Evolutionary conservation across 805 yeast species (phyloP).

Genomic region (Candida adriatica): DNA sequence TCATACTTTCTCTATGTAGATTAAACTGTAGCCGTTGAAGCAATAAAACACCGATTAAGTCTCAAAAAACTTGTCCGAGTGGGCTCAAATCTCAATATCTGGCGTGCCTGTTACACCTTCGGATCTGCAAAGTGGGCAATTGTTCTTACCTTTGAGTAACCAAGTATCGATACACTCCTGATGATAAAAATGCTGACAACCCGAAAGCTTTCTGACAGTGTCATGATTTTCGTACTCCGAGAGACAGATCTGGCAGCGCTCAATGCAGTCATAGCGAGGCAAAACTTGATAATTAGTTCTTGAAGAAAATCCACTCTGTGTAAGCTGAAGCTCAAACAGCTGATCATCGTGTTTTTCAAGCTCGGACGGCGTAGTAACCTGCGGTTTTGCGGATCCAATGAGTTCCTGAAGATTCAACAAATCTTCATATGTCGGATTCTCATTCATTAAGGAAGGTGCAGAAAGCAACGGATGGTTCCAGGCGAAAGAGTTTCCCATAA

Average conservation of each 20-base stretch:
- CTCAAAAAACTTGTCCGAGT: too few relatives aligned
- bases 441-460: constrained; percentile 41
- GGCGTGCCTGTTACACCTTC: too few relatives aligned
- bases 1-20: too few relatives aligned
- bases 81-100: too few relatives aligned
- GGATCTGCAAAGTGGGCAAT: constrained; percentile 52
- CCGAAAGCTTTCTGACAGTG: constrained; percentile 34
- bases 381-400: constrained; percentile 39
- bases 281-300: background rate
- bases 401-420: constrained; percentile 39
- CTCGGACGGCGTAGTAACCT: constrained; percentile 35
- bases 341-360: constrained; percentile 33
- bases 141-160: constrained; percentile 45
- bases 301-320: background rate
- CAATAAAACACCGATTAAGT: too few relatives aligned
- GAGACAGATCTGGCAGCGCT: constrained; percentile 45
- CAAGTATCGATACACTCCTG: constrained; percentile 51
- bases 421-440: constrained; percentile 46
- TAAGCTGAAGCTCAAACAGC: constrained; percentile 16
- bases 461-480: constrained; percentile 40
- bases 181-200: constrained; percentile 49
- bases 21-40: too few relatives aligned
- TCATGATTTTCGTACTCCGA: constrained; percentile 41
- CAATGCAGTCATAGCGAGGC: background rate
- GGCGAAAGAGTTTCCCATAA: constrained; percentile 50